These are phyloP conservation scores for Cutaneotrichosporon mucoides DNA, from an alignment of 1,284 basidiomycete genomes.

Conservation along the genomic window DNA sequence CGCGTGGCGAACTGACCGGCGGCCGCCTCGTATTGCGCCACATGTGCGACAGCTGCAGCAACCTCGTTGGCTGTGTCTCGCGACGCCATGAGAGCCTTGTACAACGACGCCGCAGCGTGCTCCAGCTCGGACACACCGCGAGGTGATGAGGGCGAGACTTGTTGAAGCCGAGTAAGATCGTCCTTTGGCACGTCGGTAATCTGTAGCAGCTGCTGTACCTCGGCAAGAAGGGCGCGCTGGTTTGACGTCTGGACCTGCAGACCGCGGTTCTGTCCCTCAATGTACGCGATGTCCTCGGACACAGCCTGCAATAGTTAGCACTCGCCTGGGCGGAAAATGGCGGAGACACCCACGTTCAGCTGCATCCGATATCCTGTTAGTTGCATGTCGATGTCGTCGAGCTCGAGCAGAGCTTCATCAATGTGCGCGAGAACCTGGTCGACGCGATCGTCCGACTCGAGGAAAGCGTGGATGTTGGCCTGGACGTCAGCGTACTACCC, in stretches of 20 bases:
- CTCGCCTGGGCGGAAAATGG: background rate
- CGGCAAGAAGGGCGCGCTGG: slow-evolving; percentile 73
- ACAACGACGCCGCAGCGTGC: slow-evolving; percentile 77
- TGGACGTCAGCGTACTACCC: slow-evolving; percentile 36
- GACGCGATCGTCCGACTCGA: slow-evolving; percentile 86
- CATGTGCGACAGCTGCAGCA: slow-evolving; percentile 85
- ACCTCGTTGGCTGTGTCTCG: slow-evolving; percentile 83
- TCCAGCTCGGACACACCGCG: slow-evolving; percentile 75
- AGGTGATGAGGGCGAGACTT: slow-evolving; percentile 76
- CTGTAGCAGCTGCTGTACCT: slow-evolving; percentile 80
- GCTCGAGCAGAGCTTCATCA: slow-evolving; percentile 76
- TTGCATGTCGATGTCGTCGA: slow-evolving; percentile 79
- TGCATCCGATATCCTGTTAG: slow-evolving; percentile 91
- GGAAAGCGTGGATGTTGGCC: slow-evolving; percentile 96
- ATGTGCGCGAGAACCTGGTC: slow-evolving; percentile 80
- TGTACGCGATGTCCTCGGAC: slow-evolving; percentile 88
- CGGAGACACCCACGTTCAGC: slow-evolving; percentile 63
- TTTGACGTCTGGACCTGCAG: slow-evolving; percentile 97
- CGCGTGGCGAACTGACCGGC: slow-evolving; percentile 89
- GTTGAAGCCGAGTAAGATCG: slow-evolving; percentile 69
- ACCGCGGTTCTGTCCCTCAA: slow-evolving; percentile 94
- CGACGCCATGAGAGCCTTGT: slow-evolving; percentile 91
- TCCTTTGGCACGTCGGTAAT: slow-evolving; percentile 85
- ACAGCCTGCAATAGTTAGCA: slow-evolving; percentile 61
- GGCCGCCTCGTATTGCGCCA: slow-evolving; percentile 82